Evolutionary conservation across 1,284 basidiomycete species (phyloP).

Genomic region (Serendipita sp.): DNA sequence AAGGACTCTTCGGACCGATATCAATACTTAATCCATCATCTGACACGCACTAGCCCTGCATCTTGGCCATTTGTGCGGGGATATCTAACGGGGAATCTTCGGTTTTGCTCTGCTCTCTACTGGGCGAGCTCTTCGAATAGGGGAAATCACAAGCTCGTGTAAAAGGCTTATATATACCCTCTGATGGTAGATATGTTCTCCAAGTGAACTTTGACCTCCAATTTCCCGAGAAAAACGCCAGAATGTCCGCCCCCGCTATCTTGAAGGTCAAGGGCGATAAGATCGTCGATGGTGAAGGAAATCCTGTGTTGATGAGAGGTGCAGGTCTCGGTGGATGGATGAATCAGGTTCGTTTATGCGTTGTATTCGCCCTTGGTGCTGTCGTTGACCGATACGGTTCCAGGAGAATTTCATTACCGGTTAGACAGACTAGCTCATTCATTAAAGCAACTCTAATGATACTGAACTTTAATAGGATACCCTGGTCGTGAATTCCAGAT

Average conservation of each 20-base stretch:
- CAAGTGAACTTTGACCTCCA: too few species aligned
- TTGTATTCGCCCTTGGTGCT: not conserved
- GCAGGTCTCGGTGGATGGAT: constrained; percentile 60
- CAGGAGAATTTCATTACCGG: constrained; percentile 48
- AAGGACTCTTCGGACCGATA: too few species aligned
- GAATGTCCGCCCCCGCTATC: constrained; percentile 7
- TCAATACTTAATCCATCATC: too few species aligned
- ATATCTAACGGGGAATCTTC: too few species aligned
- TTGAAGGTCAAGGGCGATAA: constrained; percentile 13
- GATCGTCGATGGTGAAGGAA: constrained; percentile 21
- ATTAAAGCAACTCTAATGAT: not conserved
- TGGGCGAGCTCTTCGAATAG: too few species aligned
- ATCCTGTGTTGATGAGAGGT: constrained; percentile 46
- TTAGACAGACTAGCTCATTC: constrained; percentile 14
- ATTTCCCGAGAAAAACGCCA: not conserved
- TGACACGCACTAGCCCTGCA: too few species aligned
- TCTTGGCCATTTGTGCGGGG: too few species aligned
- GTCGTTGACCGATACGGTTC: not conserved
- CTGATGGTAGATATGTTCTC: too few species aligned
- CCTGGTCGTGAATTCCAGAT: constrained; percentile 22
- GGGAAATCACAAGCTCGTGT: too few species aligned
- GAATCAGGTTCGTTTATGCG: constrained; percentile 30
- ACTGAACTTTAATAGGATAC: constrained; percentile 12
- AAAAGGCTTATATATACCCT: too few species aligned
- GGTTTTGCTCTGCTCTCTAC: too few species aligned